Base-by-base conservation (phyloP, 2,329 filamentous ascomycete genomes). In the Fusarium guadeloupense region DNA sequence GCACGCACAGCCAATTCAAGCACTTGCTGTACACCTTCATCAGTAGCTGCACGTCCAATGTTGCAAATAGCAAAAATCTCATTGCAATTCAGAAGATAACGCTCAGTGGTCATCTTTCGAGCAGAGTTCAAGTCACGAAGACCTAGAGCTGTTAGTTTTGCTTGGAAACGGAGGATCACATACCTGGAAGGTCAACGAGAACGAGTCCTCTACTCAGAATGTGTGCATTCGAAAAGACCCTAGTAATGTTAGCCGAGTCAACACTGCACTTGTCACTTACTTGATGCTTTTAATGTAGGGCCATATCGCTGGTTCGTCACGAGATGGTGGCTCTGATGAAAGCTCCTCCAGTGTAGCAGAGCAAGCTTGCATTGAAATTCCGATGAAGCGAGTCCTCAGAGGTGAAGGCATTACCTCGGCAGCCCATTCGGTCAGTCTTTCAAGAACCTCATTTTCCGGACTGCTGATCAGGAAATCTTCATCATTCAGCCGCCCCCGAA, bases 191-290 rank as follows among this genome's bases (percentile, higher is more conserved):
- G 53, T 83, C 81, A 0, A 80, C 80, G 7, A 83, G 72, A 5
- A 82, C 66, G 1, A 83, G 71, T 0, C 81, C 81, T 47, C 76
- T 79, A 51, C 78, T 80, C 9, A 83, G 64, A 16, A 83, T 80
- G 54, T 80, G 69, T 1, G 81, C 75, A 13, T 78, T 77, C 10
- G 77, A 58, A 34, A 71, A 78, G 1, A 83, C 78, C 43, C 79
- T 81, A 31, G 25, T n/a, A 5, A 7, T 20, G 46, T 72, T 12
- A 74, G 45, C 19, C 16, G 30, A 17, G 4, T 5, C 4, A 13
- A 14, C 3, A 3, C 3, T 7, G 16, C 19, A 6, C 6, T n/a
- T 6, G 1, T 14, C 4, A 39, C 73, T 30, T 54, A 80, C 79
- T 69, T 76, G 20, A 81, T 74, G 52, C 77, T 81, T 30, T 71